Conservation (phyloP, 441 rosid species). For the Capsella rubella region DNA sequence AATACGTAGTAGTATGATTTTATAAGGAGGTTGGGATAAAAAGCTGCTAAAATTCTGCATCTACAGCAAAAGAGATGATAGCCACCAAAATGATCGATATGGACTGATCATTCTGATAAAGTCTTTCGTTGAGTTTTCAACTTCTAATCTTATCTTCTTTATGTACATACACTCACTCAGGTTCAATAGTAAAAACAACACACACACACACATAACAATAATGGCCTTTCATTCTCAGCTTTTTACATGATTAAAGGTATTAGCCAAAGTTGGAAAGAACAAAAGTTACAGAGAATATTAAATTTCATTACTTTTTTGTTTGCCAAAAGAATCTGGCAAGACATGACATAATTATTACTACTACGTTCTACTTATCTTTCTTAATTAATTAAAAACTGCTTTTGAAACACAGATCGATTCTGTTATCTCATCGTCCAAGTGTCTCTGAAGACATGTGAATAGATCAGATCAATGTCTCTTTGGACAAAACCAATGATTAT, state of each 20-base stretch:
- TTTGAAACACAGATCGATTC: slow-evolving; percentile 9
- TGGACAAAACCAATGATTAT: slow-evolving; percentile 35
- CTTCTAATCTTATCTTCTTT: slow-evolving; percentile 22
- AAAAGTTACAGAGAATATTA: slow-evolving; percentile 31
- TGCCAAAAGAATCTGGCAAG: slow-evolving; percentile 12
- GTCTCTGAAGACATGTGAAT: slow-evolving; percentile 17
- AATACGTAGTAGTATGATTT: background rate
- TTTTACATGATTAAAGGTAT: slow-evolving; percentile 32
- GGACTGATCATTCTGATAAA: slow-evolving; percentile 32
- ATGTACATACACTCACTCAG: background rate
- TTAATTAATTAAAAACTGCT: slow-evolving; percentile 1
- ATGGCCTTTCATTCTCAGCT: slow-evolving; percentile 30
- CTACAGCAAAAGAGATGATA: slow-evolving; percentile 36
- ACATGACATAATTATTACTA: slow-evolving; percentile 30
- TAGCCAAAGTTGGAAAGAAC: slow-evolving; percentile 34
- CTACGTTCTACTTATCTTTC: slow-evolving; percentile 8
- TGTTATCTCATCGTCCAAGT: slow-evolving; percentile 28
- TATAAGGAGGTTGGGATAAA: slow-evolving; percentile 8
- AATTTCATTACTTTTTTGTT: background rate
- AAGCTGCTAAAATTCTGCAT: slow-evolving; percentile 29
- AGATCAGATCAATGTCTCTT: slow-evolving; percentile 23
- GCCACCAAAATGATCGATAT: slow-evolving; percentile 37
- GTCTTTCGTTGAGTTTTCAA: slow-evolving; percentile 32
- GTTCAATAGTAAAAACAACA: background rate
- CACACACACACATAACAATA: background rate